Conservation (phyloP, 768 basidiomycete species). For the Lepiota venenata region DNA sequence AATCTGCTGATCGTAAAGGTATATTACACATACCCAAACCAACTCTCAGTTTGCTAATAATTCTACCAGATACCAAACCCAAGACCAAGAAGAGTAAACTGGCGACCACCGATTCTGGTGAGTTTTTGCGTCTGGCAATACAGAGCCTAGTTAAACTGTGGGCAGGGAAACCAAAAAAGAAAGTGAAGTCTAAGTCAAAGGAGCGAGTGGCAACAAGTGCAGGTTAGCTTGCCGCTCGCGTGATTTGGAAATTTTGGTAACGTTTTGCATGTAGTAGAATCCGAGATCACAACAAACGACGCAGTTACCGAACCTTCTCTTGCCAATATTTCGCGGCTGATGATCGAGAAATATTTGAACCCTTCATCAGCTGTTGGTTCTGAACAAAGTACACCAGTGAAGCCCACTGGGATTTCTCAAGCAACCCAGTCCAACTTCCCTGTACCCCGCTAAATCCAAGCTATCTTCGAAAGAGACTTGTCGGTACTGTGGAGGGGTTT, state of each 20-base stretch:
- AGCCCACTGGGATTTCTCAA: slow-evolving; percentile 14
- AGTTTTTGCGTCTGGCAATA: not conserved
- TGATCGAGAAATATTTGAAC: slow-evolving; percentile 10
- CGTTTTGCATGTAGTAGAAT: slow-evolving; percentile 11
- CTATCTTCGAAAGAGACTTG: slow-evolving; percentile 16
- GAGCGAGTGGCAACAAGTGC: slow-evolving; percentile 1
- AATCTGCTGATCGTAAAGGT: not conserved
- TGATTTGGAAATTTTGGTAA: slow-evolving; percentile 1
- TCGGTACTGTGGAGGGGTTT: slow-evolving; percentile 41
- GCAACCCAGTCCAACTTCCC: not conserved
- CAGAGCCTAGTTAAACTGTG: not conserved
- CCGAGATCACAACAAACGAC: slow-evolving; percentile 2
- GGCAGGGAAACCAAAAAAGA: not conserved
- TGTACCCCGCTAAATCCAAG: not conserved
- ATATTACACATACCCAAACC: too few species aligned
- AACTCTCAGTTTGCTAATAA: not conserved
- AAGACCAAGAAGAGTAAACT: not conserved
- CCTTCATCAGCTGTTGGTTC: not conserved
- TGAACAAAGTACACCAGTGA: not conserved
- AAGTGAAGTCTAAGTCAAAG: slow-evolving; percentile 1
- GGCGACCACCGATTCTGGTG: not conserved
- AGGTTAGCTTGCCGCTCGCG: slow-evolving; percentile 9
- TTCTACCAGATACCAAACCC: not conserved
- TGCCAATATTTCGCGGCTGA: not conserved
- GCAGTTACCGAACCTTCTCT: not conserved